These are phyloP conservation scores for Rhynchospora breviuscula DNA, from an alignment of 176 grass and related monocot species.

Conservation along the genomic window DNA sequence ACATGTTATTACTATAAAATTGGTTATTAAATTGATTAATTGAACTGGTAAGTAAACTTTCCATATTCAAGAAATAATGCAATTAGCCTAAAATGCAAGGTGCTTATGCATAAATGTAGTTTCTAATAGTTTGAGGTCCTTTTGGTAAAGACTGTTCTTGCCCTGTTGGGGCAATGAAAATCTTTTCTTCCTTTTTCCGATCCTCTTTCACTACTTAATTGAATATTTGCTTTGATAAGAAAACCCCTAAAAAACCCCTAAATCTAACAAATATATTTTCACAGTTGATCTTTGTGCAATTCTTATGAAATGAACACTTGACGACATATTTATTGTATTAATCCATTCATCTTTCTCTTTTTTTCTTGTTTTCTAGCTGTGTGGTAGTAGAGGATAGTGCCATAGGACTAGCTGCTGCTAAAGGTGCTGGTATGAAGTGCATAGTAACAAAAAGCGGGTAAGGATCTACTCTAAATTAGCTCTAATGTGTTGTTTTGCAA, in stretches of 20 bases:
- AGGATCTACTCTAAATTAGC: background rate
- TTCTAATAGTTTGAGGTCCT: too few species aligned
- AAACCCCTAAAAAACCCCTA: too few species aligned
- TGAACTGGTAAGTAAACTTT: too few species aligned
- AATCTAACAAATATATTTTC: background rate
- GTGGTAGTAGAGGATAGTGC: conserved; percentile 95
- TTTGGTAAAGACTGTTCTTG: too few species aligned
- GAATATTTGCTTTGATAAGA: too few species aligned
- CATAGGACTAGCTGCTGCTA: conserved; percentile 84
- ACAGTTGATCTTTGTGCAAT: background rate
- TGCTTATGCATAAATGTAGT: too few species aligned
- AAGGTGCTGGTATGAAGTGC: conserved; percentile 86
- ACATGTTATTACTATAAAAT: background rate
- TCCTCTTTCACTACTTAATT: too few species aligned
- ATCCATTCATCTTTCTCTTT: conserved; percentile 4
- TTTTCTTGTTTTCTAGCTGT: conserved; percentile 47
- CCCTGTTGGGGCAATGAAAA: too few species aligned
- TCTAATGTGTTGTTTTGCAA: background rate
- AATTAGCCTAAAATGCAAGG: background rate
- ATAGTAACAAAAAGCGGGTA: conserved; percentile 95
- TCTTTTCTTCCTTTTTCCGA: too few species aligned
- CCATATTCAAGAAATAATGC: background rate
- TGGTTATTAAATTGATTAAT: background rate
- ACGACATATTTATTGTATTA: background rate
- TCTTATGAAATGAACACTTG: conserved; percentile 6